Conservation (phyloP, 257 asterid genomes). For the Scutellaria minor region DNA sequence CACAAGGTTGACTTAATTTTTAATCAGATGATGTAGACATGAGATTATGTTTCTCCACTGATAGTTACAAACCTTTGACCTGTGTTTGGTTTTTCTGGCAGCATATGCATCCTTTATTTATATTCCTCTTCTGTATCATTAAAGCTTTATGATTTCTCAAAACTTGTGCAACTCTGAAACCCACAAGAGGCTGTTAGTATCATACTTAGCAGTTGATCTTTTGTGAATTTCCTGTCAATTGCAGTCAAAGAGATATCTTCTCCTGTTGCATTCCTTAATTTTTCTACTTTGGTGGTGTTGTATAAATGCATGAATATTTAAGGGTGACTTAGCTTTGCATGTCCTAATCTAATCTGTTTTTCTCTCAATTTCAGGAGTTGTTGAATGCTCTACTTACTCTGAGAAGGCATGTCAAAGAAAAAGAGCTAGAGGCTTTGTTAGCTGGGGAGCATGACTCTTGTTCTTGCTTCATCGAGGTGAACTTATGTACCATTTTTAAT, state of each 20-base stretch:
- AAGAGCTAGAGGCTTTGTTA: slow-evolving; percentile 90
- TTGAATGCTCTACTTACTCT: slow-evolving; percentile 65
- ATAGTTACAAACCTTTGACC: too few relatives aligned
- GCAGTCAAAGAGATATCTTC: neutral
- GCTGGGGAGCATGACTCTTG: slow-evolving; percentile 86
- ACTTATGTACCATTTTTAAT: slow-evolving; percentile 1
- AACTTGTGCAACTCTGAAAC: neutral
- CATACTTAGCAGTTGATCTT: neutral
- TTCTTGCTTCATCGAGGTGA: slow-evolving; percentile 94
- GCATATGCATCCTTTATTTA: neutral
- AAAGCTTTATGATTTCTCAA: slow-evolving; percentile 8
- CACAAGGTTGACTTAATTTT: too few relatives aligned
- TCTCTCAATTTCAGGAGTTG: slow-evolving; percentile 65
- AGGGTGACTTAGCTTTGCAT: slow-evolving; percentile 13
- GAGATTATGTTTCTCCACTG: too few relatives aligned
- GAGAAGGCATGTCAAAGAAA: slow-evolving; percentile 74
- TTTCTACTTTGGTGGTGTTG: neutral
- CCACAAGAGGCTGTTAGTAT: neutral
- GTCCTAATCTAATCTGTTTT: slow-evolving; percentile 3
- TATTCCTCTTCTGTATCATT: neutral
- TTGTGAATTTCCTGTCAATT: neutral
- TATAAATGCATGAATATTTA: neutral
- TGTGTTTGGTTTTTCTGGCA: too few relatives aligned
- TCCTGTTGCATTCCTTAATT: neutral
- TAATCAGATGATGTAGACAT: too few relatives aligned